Conservation (phyloP, 768 basidiomycete species). For the Dendrothele bispora region DNA sequence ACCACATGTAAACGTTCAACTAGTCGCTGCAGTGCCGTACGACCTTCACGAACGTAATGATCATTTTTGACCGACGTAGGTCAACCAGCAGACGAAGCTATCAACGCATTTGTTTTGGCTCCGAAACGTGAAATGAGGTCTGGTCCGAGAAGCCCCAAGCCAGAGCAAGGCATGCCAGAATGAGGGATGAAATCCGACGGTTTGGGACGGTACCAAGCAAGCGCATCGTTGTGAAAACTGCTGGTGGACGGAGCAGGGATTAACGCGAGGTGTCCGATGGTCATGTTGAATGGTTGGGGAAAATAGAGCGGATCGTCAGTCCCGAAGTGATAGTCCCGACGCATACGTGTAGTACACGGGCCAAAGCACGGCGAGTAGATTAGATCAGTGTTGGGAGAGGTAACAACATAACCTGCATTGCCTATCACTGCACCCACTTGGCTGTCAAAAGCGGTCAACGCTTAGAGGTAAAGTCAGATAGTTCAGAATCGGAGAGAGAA, state of each 20-base stretch:
- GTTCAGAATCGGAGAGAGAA: no score
- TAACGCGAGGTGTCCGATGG: conserved; percentile 1
- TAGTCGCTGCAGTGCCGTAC: not conserved
- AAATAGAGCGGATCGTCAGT: conserved; percentile 1
- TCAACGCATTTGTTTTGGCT: not conserved
- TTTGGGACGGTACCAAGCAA: conserved; percentile 1
- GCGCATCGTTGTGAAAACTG: not conserved
- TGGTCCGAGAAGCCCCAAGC: not conserved
- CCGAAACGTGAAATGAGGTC: not conserved
- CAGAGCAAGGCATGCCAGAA: not conserved
- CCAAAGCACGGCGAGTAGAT: not conserved
- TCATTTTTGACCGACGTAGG: not conserved
- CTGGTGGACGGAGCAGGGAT: not conserved
- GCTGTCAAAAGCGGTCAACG: no score
- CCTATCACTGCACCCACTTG: no score
- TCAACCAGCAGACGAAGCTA: not conserved
- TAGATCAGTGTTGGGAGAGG: conserved; percentile 1
- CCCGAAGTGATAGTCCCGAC: not conserved
- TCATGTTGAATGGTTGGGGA: not conserved
- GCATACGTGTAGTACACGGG: not conserved
- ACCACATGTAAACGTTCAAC: not conserved
- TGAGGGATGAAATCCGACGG: not conserved
- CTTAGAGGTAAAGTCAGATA: no score
- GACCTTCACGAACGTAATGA: not conserved
- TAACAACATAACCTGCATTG: no score